A percentile compares a stretch with the other conserved stretches of the same genome.
These are phyloP conservation scores for Neocucurbitaria cava DNA, from an alignment of 2,329 filamentous ascomycete species.

Conservation along the genomic window DNA sequence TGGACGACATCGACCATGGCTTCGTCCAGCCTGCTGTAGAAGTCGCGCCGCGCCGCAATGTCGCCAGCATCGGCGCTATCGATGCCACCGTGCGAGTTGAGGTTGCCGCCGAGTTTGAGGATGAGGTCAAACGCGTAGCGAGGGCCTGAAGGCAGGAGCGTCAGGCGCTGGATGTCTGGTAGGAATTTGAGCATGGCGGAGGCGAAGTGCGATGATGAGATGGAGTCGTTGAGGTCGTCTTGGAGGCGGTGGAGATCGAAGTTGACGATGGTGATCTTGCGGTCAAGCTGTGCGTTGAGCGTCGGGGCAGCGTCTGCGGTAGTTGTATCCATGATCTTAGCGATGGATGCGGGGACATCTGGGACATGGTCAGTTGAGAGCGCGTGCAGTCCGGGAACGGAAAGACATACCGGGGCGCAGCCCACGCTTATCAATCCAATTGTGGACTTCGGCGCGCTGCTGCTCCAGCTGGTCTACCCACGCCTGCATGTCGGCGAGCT, in stretches of 20 bases:
- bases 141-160: conserved; percentile 56
- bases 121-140: conserved; percentile 61
- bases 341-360: conserved; percentile 62
- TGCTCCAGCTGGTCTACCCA: conserved; percentile 60
- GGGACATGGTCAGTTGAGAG: conserved; percentile 19
- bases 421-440: conserved; percentile 64
- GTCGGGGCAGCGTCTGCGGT: conserved; percentile 58
- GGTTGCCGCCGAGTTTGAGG: conserved; percentile 63
- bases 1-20: conserved; percentile 62
- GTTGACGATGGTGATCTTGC: conserved; percentile 65
- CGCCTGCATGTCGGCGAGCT: conserved; percentile 58
- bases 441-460: conserved; percentile 60
- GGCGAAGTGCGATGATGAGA: conserved; percentile 60
- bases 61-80: conserved; percentile 58
- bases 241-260: conserved; percentile 64
- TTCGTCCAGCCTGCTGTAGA: conserved; percentile 58
- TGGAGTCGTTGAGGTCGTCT: conserved; percentile 62
- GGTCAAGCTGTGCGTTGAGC: conserved; percentile 63
- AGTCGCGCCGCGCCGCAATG: conserved; percentile 56
- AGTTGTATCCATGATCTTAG: conserved; percentile 60
- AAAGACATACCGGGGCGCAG: conserved; percentile 56
- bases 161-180: conserved; percentile 59
- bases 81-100: conserved; percentile 62
- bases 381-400: background rate
- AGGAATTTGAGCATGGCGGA: conserved; percentile 63